Conservation (phyloP, 192 early-diverging fungal genomes). For the Umbelopsis sp. region DNA sequence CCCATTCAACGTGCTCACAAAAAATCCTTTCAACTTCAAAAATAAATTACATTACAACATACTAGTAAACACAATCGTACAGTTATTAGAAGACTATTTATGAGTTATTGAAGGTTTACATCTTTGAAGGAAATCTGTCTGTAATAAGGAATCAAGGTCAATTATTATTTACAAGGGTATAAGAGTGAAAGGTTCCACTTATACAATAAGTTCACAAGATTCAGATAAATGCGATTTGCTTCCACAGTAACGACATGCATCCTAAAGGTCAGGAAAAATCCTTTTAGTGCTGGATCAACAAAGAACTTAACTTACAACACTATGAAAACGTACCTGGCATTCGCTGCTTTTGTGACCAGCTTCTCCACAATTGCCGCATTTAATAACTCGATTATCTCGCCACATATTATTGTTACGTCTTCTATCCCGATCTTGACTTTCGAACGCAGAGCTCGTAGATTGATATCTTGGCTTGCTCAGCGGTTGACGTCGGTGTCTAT, state of each 20-base stretch:
- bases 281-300: background rate
- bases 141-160: background rate
- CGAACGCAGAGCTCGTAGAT: background rate
- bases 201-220: slow-evolving; percentile 17
- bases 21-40: too few species aligned
- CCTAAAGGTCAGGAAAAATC: background rate
- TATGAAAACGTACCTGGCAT: slow-evolving; percentile 30
- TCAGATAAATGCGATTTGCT: slow-evolving; percentile 25
- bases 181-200: background rate
- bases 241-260: slow-evolving; percentile 28
- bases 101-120: too few species aligned
- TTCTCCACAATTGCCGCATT: slow-evolving; percentile 56
- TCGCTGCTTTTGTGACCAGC: slow-evolving; percentile 47
- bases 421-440: slow-evolving; percentile 16
- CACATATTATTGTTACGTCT: slow-evolving; percentile 32
- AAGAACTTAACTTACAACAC: background rate
- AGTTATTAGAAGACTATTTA: too few species aligned
- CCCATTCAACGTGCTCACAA: too few species aligned
- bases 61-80: too few species aligned
- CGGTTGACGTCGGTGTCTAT: background rate
- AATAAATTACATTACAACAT: too few species aligned
- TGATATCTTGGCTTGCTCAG: slow-evolving; percentile 24
- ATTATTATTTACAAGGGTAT: slow-evolving; percentile 17
- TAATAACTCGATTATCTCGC: slow-evolving; percentile 26
- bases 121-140: too few species aligned